Conservation (phyloP, 495 filamentous ascomycete genomes). For the Tuber aestivum region DNA sequence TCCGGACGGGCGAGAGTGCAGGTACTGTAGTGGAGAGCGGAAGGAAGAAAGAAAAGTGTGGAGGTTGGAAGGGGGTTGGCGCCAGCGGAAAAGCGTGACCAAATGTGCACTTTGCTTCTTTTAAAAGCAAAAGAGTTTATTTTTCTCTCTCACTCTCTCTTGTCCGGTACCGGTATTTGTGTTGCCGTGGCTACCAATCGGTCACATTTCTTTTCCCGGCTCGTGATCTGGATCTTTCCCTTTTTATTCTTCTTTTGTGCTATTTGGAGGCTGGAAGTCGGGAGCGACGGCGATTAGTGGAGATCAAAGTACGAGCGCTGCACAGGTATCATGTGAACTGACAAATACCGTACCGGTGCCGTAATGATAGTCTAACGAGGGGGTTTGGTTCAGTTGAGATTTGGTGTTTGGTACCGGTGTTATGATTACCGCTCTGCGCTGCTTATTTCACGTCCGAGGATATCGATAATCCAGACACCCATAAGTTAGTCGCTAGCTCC, state of each 20-base stretch:
- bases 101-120: neutral
- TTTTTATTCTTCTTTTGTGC: too few relatives aligned
- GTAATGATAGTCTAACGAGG: too few relatives aligned
- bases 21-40: too few relatives aligned
- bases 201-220: neutral
- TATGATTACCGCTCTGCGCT: neutral
- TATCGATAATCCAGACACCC: neutral
- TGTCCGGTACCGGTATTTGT: too few relatives aligned
- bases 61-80: neutral
- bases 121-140: neutral
- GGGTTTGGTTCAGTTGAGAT: too few relatives aligned
- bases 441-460: neutral
- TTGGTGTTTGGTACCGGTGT: neutral
- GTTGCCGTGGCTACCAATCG: conserved; percentile 3
- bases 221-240: neutral
- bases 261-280: neutral
- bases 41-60: neutral
- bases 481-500: neutral
- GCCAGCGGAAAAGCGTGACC: neutral
- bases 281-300: neutral
- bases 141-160: neutral
- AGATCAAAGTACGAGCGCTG: neutral
- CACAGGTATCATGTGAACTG: neutral
- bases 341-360: neutral
- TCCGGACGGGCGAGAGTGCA: neutral